Conservation (phyloP, 2,329 filamentous ascomycete genomes). For the Cercospora citrullina region DNA sequence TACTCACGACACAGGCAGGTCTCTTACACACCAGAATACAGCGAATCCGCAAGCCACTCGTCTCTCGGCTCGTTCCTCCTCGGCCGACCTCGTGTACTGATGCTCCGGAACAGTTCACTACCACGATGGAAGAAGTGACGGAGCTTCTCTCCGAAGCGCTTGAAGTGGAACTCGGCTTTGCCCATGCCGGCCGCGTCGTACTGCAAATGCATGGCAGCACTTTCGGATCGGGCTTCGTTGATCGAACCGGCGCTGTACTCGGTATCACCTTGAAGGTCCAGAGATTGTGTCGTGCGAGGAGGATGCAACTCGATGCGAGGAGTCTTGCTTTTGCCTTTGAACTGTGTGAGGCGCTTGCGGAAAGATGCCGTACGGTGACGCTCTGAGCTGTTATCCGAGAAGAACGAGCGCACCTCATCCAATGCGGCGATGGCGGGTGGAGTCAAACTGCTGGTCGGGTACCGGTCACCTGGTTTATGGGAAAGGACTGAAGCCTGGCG, state of each 20-base stretch:
- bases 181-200: slow-evolving; percentile 41
- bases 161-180: slow-evolving; percentile 43
- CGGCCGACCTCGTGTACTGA: slow-evolving; percentile 30
- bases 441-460: slow-evolving; percentile 49
- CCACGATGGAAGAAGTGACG: slow-evolving; percentile 40
- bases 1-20: slow-evolving; percentile 16
- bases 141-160: slow-evolving; percentile 43
- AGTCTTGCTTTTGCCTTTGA: slow-evolving; percentile 25
- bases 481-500: slow-evolving; percentile 24
- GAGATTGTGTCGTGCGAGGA: slow-evolving; percentile 25
- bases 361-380: slow-evolving; percentile 36
- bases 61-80: slow-evolving; percentile 16
- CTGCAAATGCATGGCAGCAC: slow-evolving; percentile 30
- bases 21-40: slow-evolving; percentile 35
- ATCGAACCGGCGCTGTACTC: slow-evolving; percentile 36
- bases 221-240: slow-evolving; percentile 26
- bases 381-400: slow-evolving; percentile 45
- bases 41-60: slow-evolving; percentile 33
- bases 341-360: slow-evolving; percentile 40
- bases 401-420: slow-evolving; percentile 46
- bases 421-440: slow-evolving; percentile 45
- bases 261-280: slow-evolving; percentile 30
- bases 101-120: slow-evolving; percentile 37
- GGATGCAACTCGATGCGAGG: slow-evolving; percentile 16
- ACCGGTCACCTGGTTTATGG: slow-evolving; percentile 49